phyloP scores from a whole-genome alignment of 495 filamentous ascomycete species.

The Recurvomyces mirabilis region DNA sequence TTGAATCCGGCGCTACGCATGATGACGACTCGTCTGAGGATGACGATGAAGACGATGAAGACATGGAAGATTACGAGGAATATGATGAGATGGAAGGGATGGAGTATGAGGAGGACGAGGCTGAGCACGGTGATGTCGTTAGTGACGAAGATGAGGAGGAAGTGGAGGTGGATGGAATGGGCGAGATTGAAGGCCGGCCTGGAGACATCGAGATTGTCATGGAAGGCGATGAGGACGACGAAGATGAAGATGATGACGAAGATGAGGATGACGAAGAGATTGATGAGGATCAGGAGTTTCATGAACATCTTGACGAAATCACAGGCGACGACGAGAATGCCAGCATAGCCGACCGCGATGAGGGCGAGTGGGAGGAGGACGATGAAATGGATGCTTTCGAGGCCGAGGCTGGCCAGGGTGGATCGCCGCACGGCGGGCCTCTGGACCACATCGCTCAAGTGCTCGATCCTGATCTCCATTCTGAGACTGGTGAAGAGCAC shows the following conservation, averaged over 20 bases:
- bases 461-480: constrained; percentile 2
- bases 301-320: constrained; percentile 32
- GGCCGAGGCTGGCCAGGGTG: constrained; percentile 28
- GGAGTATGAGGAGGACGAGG: constrained; percentile 66
- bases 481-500: constrained; percentile 6
- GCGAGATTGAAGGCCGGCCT: constrained; percentile 71
- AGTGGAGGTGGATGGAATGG: constrained; percentile 68
- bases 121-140: constrained; percentile 67
- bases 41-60: constrained; percentile 60
- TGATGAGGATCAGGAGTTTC: constrained; percentile 41
- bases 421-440: constrained; percentile 21
- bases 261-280: constrained; percentile 54
- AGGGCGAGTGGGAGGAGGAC: constrained; percentile 55
- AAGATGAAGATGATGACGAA: constrained; percentile 44
- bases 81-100: constrained; percentile 61
- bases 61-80: constrained; percentile 45
- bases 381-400: constrained; percentile 38
- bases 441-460: constrained; percentile 19
- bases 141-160: constrained; percentile 84
- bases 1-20: constrained; percentile 57
- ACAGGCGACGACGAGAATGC: constrained; percentile 56
- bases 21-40: constrained; percentile 60
- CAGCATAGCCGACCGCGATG: constrained; percentile 44
- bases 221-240: constrained; percentile 33
- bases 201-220: constrained; percentile 35